Conservation (phyloP, 495 filamentous ascomycete species). For the Pseudoneurospora amorphoporcata region DNA sequence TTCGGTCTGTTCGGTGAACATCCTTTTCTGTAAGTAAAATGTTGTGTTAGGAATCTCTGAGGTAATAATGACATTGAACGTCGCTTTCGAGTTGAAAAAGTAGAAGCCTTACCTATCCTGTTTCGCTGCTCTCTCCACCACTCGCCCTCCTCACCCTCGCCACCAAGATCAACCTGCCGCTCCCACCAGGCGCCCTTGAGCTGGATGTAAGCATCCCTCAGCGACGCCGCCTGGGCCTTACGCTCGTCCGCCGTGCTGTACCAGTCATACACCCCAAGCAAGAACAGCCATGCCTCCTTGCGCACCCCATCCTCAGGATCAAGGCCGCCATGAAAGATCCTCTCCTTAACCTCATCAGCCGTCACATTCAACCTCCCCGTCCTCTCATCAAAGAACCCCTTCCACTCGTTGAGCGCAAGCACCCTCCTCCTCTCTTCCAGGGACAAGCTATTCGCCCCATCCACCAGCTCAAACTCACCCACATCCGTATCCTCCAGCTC, state of each 20-base stretch:
- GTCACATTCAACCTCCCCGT: constrained; percentile 69
- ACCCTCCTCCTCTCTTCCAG: constrained; percentile 65
- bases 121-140: constrained; percentile 94
- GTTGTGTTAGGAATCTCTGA: constrained; percentile 12
- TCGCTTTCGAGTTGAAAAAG: background rate
- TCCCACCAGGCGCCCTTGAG: constrained; percentile 97
- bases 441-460: constrained; percentile 62
- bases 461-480: constrained; percentile 90
- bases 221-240: constrained; percentile 67
- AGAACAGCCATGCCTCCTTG: constrained; percentile 93
- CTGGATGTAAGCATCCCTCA: constrained; percentile 86
- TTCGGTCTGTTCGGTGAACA: constrained; percentile 92
- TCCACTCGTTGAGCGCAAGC: constrained; percentile 79
- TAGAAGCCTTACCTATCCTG: constrained; percentile 65
- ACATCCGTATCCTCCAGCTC: constrained; percentile 90
- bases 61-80: background rate
- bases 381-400: constrained; percentile 63
- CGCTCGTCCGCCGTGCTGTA: constrained; percentile 74
- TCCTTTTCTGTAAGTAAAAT: constrained; percentile 70
- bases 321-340: constrained; percentile 90
- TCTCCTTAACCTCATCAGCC: constrained; percentile 85
- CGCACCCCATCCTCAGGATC: constrained; percentile 82
- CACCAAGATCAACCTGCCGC: constrained; percentile 69
- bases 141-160: constrained; percentile 66
- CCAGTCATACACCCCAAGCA: constrained; percentile 88